These are phyloP conservation scores for Earliella scabrosa DNA, from an alignment of 1,284 basidiomycete genomes.

Conservation along the genomic window DNA sequence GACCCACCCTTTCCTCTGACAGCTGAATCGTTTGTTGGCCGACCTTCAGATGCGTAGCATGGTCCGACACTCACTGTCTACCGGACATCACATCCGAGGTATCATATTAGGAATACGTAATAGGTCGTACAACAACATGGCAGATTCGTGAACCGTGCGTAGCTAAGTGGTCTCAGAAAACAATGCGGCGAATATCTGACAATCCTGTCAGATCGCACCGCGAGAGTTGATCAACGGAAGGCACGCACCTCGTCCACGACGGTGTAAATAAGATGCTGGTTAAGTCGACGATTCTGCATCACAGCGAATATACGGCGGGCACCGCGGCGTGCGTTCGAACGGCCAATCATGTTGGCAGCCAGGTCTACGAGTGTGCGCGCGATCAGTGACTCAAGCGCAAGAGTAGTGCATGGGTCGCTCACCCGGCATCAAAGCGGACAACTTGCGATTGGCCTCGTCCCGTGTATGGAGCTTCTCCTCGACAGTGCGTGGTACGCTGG, in stretches of 20 bases:
- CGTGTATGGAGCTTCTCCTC: conserved; percentile 82
- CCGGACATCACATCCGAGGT: not conserved
- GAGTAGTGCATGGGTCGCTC: no score
- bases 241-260: conserved; percentile 81
- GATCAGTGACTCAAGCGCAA: no score
- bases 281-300: conserved; percentile 89
- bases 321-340: conserved; percentile 90
- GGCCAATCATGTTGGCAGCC: conserved; percentile 95
- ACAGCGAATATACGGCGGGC: conserved; percentile 91
- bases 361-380: conserved; percentile 62
- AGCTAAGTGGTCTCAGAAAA: conserved; percentile 25
- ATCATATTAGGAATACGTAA: not conserved
- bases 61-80: no score
- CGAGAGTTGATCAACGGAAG: not conserved
- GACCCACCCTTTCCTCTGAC: no score
- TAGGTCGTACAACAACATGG: conserved; percentile 9
- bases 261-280: conserved; percentile 89
- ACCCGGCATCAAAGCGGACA: conserved; percentile 92
- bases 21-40: no score
- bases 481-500: conserved; percentile 66
- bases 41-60: no score
- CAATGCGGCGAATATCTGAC: conserved; percentile 31
- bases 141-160: not conserved
- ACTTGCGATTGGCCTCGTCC: conserved; percentile 86
- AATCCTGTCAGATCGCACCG: not conserved